Evolutionary conservation across 257 asterid genomes (phyloP).

Genomic region (Agastache rugosa): DNA sequence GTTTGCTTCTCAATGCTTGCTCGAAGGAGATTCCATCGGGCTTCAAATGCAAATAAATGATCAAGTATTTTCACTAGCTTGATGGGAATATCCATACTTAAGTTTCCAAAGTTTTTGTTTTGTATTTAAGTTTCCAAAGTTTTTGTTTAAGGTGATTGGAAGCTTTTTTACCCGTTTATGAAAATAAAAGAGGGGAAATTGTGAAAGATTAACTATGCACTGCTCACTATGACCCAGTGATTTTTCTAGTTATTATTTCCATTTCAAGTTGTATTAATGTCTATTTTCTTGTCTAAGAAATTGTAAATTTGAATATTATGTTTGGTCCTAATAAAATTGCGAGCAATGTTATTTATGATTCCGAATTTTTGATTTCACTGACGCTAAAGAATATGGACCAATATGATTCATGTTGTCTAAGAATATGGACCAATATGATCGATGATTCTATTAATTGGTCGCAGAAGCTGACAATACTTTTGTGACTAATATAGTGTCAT

Average conservation of each 20-base stretch:
- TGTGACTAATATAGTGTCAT: no score
- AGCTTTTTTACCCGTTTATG: not conserved
- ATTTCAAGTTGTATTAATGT: not conserved
- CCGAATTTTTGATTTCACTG: not conserved
- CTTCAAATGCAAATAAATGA: constrained; percentile 24
- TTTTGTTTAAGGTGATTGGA: not conserved
- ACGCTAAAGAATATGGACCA: no score
- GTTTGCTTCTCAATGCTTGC: constrained; percentile 43
- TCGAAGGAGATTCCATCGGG: constrained; percentile 41
- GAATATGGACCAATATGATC: not conserved
- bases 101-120: not conserved
- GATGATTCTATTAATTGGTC: no score
- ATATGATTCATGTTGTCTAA: not conserved
- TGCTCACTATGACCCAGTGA: not conserved
- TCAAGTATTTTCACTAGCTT: not conserved
- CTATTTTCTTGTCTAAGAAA: not conserved
- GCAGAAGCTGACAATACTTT: no score
- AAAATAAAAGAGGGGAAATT: not conserved
- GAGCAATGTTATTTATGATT: no score
- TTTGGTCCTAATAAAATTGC: not conserved
- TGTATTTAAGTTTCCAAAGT: not conserved
- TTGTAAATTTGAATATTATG: not conserved
- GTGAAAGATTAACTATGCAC: not conserved
- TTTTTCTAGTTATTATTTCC: not conserved
- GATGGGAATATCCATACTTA: not conserved